Evolutionary conservation across 495 filamentous ascomycete genomes (phyloP).

Genomic region (Aspergillus coremiiformis): DNA sequence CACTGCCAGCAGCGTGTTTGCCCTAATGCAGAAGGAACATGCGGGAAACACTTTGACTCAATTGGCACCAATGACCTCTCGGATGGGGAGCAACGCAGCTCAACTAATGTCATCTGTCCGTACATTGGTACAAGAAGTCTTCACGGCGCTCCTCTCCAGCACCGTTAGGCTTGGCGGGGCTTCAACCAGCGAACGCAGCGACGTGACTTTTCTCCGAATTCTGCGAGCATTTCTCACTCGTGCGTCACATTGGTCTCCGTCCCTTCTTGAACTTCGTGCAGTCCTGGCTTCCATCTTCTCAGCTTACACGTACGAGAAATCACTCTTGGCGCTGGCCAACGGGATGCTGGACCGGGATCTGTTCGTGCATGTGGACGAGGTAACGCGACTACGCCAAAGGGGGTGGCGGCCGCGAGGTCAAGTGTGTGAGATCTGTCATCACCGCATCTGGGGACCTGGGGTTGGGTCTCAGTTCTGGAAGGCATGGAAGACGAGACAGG

Average conservation of each 20-base stretch:
- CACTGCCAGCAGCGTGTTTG: constrained; percentile 59
- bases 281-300: constrained; percentile 87
- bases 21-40: constrained; percentile 24
- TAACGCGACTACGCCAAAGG: constrained; percentile 65
- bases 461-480: constrained; percentile 71
- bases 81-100: constrained; percentile 14
- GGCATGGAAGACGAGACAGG: constrained; percentile 65
- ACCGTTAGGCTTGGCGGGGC: constrained; percentile 40
- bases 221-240: constrained; percentile 84
- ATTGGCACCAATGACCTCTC: constrained; percentile 3
- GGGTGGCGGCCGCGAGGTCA: constrained; percentile 86
- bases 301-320: constrained; percentile 89
- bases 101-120: constrained; percentile 60
- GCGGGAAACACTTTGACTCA: constrained; percentile 11
- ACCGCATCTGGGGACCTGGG: constrained; percentile 83
- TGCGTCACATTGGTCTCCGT: constrained; percentile 73
- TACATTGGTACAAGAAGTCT: constrained; percentile 76
- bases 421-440: constrained; percentile 78
- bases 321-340: constrained; percentile 76
- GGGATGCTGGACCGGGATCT: constrained; percentile 81
- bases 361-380: constrained; percentile 74
- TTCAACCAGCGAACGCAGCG: constrained; percentile 38
- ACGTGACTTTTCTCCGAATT: constrained; percentile 80
- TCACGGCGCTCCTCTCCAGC: constrained; percentile 75
- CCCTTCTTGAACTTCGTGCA: constrained; percentile 74